Percentiles rank a stretch among this genome's conserved stretches.
Conservation (phyloP, 257 asterid genomes). For the Fraxinus americana region DNA sequence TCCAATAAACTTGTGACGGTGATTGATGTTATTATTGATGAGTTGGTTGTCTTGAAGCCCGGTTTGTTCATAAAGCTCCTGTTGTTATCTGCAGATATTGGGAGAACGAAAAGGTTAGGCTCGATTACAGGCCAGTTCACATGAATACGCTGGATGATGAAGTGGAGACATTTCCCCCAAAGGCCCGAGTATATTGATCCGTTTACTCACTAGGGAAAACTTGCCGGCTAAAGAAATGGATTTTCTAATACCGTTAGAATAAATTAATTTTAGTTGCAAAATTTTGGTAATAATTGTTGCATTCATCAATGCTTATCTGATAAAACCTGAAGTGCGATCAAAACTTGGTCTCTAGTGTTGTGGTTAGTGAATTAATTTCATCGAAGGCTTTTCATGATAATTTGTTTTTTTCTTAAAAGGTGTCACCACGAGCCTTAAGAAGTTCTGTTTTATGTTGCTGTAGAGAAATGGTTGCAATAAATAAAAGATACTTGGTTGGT, state of each 20-base stretch:
- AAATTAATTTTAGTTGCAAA: constrained; percentile 14
- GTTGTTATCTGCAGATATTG: constrained; percentile 61
- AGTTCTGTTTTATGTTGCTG: neutral
- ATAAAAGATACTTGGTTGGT: neutral
- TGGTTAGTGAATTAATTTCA: neutral
- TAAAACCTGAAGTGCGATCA: constrained; percentile 22
- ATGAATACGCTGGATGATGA: constrained; percentile 88
- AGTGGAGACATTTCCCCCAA: constrained; percentile 85
- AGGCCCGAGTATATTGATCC: constrained; percentile 77
- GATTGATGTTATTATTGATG: neutral
- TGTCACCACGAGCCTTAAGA: neutral
- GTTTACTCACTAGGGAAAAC: constrained; percentile 17
- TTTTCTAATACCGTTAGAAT: constrained; percentile 8
- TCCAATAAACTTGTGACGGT: neutral
- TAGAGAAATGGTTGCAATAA: too few species aligned
- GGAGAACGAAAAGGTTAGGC: constrained; percentile 74
- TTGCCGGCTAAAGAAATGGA: constrained; percentile 17
- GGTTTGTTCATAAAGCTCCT: constrained; percentile 11
- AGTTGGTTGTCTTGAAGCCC: constrained; percentile 3
- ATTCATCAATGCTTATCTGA: constrained; percentile 18
- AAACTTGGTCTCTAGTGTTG: neutral
- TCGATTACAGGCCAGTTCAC: constrained; percentile 87
- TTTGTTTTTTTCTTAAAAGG: neutral
- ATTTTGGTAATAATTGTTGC: constrained; percentile 40
- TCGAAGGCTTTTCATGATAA: neutral